These are phyloP conservation scores for Myriosclerotinia scirpicola DNA, from an alignment of 2,329 filamentous ascomycete species.

Conservation along the genomic window DNA sequence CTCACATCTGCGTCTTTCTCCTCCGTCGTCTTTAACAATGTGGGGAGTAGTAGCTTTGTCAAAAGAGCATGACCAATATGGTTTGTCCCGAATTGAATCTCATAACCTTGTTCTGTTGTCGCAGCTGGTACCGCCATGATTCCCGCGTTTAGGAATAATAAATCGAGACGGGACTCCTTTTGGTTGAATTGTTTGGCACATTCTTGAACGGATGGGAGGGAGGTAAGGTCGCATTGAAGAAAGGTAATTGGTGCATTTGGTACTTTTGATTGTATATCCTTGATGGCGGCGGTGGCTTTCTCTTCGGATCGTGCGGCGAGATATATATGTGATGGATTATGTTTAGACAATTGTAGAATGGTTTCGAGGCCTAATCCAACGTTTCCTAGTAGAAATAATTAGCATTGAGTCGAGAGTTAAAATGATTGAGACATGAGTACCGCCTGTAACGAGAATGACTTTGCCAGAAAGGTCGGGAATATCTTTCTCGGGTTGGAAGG, in stretches of 20 bases:
- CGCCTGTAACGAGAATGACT: slow-evolving; percentile 43
- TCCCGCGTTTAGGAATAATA: slow-evolving; percentile 49
- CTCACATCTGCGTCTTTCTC: slow-evolving; percentile 29
- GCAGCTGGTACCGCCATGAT: slow-evolving; percentile 45
- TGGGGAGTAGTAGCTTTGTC: slow-evolving; percentile 43
- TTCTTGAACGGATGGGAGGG: slow-evolving; percentile 46
- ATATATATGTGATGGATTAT: slow-evolving; percentile 44
- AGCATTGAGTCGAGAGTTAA: background rate
- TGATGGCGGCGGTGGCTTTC: slow-evolving; percentile 42
- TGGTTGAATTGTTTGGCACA: slow-evolving; percentile 44
- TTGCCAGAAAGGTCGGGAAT: slow-evolving; percentile 44
- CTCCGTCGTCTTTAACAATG: slow-evolving; percentile 36
- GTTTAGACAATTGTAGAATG: slow-evolving; percentile 44
- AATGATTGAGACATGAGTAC: background rate
- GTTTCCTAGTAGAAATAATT: slow-evolving; percentile 27
- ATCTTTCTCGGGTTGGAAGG: slow-evolving; percentile 31
- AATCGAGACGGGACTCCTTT: slow-evolving; percentile 44
- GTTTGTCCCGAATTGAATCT: slow-evolving; percentile 51
- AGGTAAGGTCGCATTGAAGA: slow-evolving; percentile 45
- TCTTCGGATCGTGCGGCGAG: slow-evolving; percentile 44
- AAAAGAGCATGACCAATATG: slow-evolving; percentile 51
- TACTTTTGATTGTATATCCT: slow-evolving; percentile 40
- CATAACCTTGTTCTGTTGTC: slow-evolving; percentile 48
- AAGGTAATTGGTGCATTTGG: slow-evolving; percentile 26
- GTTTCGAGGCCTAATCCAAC: slow-evolving; percentile 49